Conservation (phyloP, 2,329 filamentous ascomycete genomes). For the Daldinia eschscholtzii region DNA sequence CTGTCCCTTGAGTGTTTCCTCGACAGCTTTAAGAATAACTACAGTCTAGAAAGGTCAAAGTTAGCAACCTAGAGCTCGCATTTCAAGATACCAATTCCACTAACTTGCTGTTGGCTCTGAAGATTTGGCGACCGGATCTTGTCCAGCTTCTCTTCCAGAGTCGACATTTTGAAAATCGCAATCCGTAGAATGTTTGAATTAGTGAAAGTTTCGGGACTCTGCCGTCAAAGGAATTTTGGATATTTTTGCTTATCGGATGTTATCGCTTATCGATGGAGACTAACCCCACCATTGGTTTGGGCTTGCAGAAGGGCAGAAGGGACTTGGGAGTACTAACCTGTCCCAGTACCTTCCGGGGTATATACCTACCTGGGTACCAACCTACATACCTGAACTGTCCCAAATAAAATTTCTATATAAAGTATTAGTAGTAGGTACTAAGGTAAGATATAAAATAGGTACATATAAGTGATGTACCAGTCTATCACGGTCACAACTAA, state of each 20-base stretch:
- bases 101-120: conserved; percentile 92
- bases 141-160: conserved; percentile 89
- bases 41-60: conserved; percentile 69
- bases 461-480: background rate
- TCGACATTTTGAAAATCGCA: conserved; percentile 59
- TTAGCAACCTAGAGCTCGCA: conserved; percentile 30
- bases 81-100: conserved; percentile 43
- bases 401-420: too few species aligned
- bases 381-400: too few species aligned
- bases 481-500: background rate
- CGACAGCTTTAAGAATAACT: conserved; percentile 89
- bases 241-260: conserved; percentile 48
- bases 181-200: conserved; percentile 33
- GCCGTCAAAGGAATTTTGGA: conserved; percentile 40
- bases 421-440: too few species aligned
- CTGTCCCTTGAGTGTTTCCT: conserved; percentile 91
- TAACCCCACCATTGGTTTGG: conserved; percentile 45
- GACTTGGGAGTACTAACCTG: conserved; percentile 19
- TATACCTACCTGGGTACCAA: background rate
- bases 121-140: conserved; percentile 98
- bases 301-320: conserved; percentile 9
- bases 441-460: too few species aligned
- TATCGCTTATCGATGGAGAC: conserved; percentile 44
- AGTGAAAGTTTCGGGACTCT: conserved; percentile 31
- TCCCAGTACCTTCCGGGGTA: background rate